A percentile compares a stretch with the other conserved stretches of the same genome.
Conservation (phyloP, 2,329 filamentous ascomycete genomes). For the Pestalotiopsis sp. region DNA sequence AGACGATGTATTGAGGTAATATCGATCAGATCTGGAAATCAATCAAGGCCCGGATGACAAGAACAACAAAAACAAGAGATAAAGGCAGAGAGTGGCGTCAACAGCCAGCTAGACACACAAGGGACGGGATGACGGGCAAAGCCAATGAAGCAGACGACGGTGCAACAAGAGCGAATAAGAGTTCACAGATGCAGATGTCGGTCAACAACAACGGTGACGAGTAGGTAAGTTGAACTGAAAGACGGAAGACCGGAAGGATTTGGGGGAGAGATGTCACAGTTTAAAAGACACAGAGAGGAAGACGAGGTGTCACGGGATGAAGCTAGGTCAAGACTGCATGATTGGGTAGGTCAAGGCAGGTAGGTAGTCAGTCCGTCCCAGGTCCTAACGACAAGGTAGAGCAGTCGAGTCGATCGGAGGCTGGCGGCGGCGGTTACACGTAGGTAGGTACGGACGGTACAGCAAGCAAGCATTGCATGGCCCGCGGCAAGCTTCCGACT, state of each 20-base stretch:
- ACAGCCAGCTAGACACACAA: neutral
- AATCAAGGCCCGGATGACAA: neutral
- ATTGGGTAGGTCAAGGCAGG: neutral
- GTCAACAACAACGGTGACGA: neutral
- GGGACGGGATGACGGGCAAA: neutral
- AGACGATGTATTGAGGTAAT: neutral
- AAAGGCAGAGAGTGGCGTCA: neutral
- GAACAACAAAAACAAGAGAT: neutral
- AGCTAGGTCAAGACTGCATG: neutral
- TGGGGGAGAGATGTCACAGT: neutral
- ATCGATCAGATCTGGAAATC: neutral
- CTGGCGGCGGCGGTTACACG: neutral
- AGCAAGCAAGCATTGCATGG: neutral
- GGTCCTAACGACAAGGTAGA: neutral
- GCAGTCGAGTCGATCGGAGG: neutral
- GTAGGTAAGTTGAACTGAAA: neutral
- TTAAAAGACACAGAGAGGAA: neutral
- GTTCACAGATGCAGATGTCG: constrained; percentile 7
- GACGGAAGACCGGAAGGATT: neutral
- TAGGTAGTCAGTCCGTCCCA: neutral
- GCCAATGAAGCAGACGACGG: neutral
- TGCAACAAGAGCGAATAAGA: constrained; percentile 4
- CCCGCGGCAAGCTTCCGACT: constrained; percentile 4
- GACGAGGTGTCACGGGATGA: constrained; percentile 6
- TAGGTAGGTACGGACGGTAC: neutral